Evolutionary conservation across 768 basidiomycete genomes (phyloP), one percentile per base, ranked within the genome.

Genomic region (Termitomyces sp.): DNA sequence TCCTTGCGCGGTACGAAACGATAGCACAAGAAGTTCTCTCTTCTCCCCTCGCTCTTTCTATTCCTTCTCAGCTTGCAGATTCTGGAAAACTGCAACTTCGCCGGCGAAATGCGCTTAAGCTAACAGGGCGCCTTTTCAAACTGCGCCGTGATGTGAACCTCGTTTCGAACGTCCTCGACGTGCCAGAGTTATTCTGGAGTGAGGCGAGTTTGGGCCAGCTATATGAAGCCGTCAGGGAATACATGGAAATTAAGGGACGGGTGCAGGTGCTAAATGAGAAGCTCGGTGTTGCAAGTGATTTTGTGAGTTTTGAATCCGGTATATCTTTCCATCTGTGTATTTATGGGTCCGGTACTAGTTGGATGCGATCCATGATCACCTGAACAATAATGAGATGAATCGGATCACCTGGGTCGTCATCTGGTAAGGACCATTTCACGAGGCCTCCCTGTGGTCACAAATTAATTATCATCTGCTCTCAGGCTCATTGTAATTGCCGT

Each of bases 141-240:
- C 76, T 97, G 9, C 81, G 94, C 5, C 82, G 92, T 48, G 93
- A 96, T 61, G 87, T 97, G 27, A 96, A 95, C 64, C 75, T 98
- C 1, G 92, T 94, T 10, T 91, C 89, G 24, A 96, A 95, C 65
- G 92, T 98, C 31, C 79, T 98, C 1, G 95, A 98, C 66, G 88
- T 92, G 5, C 94, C 94, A 0, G 93, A 94, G 67, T 72, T 98
- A 46, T 98, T 98, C 71, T 97, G 94, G 95, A 87, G 85, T 52
- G 94, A 96, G 67, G 94, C 93, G 12, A 94, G 89, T 62, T 73
- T 96, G 63, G 89, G 90, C 65, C 88, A 85, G 29, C 71, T 98
- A 36, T 98, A 98, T 67, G 92, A 94, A 63, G 93, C 94, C 0
- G 93, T 95, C 47, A 77, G 93, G 56, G 94, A 94, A 63, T 98